Conservation (phyloP, 2,329 filamentous ascomycete species). For the Ambrosiella beaveri region DNA sequence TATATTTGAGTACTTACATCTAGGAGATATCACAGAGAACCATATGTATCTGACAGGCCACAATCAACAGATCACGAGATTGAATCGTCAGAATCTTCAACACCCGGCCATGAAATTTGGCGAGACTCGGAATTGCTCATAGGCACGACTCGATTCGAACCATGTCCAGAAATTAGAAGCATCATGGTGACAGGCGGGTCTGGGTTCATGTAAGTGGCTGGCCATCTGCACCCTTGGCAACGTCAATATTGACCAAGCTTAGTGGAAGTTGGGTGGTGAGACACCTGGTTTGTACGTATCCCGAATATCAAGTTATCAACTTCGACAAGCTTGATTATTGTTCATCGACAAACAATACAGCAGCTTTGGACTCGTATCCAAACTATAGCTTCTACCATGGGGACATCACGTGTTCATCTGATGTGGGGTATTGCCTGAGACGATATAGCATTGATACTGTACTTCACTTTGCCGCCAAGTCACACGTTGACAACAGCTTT, state of each 20-base stretch:
- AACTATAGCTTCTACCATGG: slow-evolving; percentile 72
- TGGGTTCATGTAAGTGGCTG: slow-evolving; percentile 57
- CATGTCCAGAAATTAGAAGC: slow-evolving; percentile 52
- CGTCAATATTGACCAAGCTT: slow-evolving; percentile 11
- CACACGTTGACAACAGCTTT: slow-evolving; percentile 68
- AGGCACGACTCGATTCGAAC: slow-evolving; percentile 53
- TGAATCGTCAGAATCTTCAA: neutral
- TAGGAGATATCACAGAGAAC: neutral
- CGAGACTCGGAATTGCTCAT: slow-evolving; percentile 51
- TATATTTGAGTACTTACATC: too few relatives aligned
- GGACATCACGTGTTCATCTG: slow-evolving; percentile 53
- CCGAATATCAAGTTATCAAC: slow-evolving; percentile 61
- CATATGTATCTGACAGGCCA: neutral
- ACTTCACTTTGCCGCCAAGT: slow-evolving; percentile 74
- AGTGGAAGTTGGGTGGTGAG: slow-evolving; percentile 73
- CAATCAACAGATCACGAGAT: neutral
- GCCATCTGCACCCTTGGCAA: slow-evolving; percentile 3
- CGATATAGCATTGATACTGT: slow-evolving; percentile 60
- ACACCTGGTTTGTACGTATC: slow-evolving; percentile 57
- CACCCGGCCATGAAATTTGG: slow-evolving; percentile 37
- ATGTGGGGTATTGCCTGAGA: slow-evolving; percentile 55
- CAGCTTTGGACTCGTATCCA: slow-evolving; percentile 43
- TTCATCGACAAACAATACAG: slow-evolving; percentile 63
- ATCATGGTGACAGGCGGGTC: slow-evolving; percentile 74
- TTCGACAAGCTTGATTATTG: slow-evolving; percentile 79